Base-by-base conservation (phyloP, 2,329 filamentous ascomycete genomes). In the Epichloe aotearoae region DNA sequence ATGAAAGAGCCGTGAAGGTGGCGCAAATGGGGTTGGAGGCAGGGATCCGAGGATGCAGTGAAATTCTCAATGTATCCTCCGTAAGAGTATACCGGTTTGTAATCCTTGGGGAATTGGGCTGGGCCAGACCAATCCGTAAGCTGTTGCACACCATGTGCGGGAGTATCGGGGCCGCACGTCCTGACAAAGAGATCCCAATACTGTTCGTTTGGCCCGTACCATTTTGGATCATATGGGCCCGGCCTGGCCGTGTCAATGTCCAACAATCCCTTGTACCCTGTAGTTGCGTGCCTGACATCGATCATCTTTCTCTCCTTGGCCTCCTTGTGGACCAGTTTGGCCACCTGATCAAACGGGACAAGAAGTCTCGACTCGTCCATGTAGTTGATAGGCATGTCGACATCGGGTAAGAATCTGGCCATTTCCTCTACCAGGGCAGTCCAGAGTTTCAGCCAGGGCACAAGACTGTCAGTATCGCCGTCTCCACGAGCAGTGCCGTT, bases 341-440 rank as follows among this genome's bases (percentile, higher is more conserved):
- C 68, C 50, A 84, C 73, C 14, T 75, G 68, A 50, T 83, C 73
- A 65, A 73, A 79, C 10, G 77, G 73, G 3, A 81, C 77, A 33
- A 83, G 65, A n/a, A 85, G 62, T 20, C 81, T 71, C 30, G 80
- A 74, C 60, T 84, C 79, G 60, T 84, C 80, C 65, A 82, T 72
- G 49, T 73, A 70, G 59, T 84, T 84, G 66, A 84, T 77, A 11
- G 80, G 75, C 68, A 84, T 82, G 60, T 84, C 80, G 61, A 84
- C 75, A 54, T 84, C 80, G 4, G 80, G 81, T 20, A 84, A 61
- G 47, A 73, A 66, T 14, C 70, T 60, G 26, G 75, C 72, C 37
- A 81, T 76, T 51, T 75, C 73, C 2, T 60, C 56, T 20, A 82
- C 71, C 12, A 80, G 65, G 3, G 63, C 59, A 2, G 71, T 69